A percentile compares a stretch with the other conserved stretches of the same genome.
phyloP scores from a whole-genome alignment of 495 filamentous ascomycete genomes.

The Lichenothelia convexa region DNA sequence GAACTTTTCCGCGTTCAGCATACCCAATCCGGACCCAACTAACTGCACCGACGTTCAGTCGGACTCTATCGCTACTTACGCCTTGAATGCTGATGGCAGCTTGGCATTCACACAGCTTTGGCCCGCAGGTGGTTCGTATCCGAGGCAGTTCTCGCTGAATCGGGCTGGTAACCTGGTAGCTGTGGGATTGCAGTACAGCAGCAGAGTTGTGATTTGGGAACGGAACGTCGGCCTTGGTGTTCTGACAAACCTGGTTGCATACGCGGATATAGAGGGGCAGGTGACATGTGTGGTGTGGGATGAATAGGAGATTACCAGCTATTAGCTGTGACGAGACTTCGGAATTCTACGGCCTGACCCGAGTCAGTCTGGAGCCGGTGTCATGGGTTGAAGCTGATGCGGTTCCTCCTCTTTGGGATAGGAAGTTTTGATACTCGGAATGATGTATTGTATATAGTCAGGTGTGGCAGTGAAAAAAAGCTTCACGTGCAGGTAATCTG shows the following conservation, averaged over 20 bases:
- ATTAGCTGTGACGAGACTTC: too few species aligned
- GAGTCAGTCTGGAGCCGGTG: too few species aligned
- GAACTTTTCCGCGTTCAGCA: conserved; percentile 29
- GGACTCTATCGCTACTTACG: conserved; percentile 29
- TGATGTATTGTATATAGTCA: too few species aligned
- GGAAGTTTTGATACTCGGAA: too few species aligned
- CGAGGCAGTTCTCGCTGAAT: conserved; percentile 23
- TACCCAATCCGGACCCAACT: conserved; percentile 10
- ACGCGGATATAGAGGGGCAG: conserved; percentile 6
- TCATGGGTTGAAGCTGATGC: too few species aligned
- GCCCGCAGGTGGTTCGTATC: conserved; percentile 23
- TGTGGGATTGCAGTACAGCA: conserved; percentile 17
- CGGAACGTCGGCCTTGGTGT: conserved; percentile 16
- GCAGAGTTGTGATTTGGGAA: conserved; percentile 10
- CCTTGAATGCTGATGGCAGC: conserved; percentile 10
- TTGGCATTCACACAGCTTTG: conserved; percentile 18
- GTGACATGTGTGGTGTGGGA: conserved; percentile 19
- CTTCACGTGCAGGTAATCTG: too few species aligned
- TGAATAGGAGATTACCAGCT: too few species aligned
- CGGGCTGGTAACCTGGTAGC: conserved; percentile 16
- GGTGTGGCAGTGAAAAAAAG: too few species aligned
- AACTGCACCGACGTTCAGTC: conserved; percentile 14
- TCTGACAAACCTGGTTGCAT: conserved; percentile 15
- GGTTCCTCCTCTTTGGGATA: too few species aligned
- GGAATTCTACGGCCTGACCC: too few species aligned